phyloP scores from a whole-genome alignment of 108 stramenopile species.

The Nitzschia sp. region DNA sequence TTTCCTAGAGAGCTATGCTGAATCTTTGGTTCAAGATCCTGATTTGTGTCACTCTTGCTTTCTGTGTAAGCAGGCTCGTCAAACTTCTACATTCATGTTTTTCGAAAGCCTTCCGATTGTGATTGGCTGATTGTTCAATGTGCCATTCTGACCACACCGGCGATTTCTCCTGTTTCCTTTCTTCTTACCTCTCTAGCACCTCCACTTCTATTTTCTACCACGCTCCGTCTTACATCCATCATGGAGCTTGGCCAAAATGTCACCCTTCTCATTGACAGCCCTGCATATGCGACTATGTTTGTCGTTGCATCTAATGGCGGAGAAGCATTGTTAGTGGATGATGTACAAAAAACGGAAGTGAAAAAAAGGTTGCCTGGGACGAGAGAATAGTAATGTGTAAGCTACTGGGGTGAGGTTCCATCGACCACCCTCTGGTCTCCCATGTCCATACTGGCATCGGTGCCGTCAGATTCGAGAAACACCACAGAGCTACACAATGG shows the following conservation, averaged over 20 bases:
- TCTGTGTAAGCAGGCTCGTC: too few relatives aligned
- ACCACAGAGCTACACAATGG: too few relatives aligned
- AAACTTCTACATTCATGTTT: too few relatives aligned
- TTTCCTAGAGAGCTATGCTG: not conserved
- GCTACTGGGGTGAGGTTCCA: not conserved
- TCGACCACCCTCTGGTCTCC: too few relatives aligned
- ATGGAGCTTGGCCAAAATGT: not conserved
- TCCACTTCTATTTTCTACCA: not conserved
- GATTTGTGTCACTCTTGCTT: too few relatives aligned
- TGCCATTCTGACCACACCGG: too few relatives aligned
- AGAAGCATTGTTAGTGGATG: not conserved
- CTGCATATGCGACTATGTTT: too few relatives aligned
- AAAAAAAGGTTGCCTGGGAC: not conserved
- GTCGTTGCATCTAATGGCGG: not conserved
- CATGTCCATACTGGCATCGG: not conserved
- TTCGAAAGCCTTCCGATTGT: too few relatives aligned
- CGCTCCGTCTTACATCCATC: not conserved
- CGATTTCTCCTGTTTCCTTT: not conserved
- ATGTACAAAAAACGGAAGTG: not conserved
- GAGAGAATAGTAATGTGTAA: not conserved
- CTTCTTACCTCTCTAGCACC: not conserved
- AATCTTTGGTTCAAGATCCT: too few relatives aligned
- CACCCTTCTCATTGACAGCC: not conserved
- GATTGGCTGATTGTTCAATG: too few relatives aligned
- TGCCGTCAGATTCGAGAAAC: too few relatives aligned